Conservation (phyloP, 208 protist species). For the Jaenimonas drosophilae region DNA sequence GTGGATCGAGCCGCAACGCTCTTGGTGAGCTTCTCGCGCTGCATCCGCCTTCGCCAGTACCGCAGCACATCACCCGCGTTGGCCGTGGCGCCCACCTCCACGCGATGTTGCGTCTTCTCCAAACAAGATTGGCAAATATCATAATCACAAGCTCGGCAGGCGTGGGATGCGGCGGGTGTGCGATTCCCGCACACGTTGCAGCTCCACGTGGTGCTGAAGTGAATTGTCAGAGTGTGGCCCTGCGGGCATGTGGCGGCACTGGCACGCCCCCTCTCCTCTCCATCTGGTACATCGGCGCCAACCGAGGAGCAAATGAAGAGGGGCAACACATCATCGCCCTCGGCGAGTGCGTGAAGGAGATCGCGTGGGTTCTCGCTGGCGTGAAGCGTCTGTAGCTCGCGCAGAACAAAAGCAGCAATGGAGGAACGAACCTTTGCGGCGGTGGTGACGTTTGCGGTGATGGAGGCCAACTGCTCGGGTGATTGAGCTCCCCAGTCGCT, state of each 20-base stretch:
- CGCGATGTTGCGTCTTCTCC: conserved; percentile 18
- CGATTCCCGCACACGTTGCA: conserved; percentile 46
- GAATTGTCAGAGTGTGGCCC: conserved; percentile 42
- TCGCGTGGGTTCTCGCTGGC: too few relatives aligned
- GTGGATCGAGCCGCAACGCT: background rate
- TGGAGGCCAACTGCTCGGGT: too few relatives aligned
- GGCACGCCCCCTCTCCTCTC: conserved; percentile 1
- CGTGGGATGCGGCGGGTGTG: conserved; percentile 36
- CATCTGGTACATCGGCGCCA: conserved; percentile 1
- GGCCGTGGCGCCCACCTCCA: conserved; percentile 42
- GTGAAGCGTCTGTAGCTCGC: too few relatives aligned
- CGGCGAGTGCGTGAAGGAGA: too few relatives aligned
- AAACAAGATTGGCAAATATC: conserved; percentile 61
- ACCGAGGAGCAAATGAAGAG: conserved; percentile 3
- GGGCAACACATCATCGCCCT: too few relatives aligned
- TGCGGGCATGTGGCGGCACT: conserved; percentile 18
- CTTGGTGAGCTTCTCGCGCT: background rate
- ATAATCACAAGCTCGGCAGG: conserved; percentile 74
- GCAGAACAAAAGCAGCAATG: too few relatives aligned
- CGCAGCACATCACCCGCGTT: conserved; percentile 38
- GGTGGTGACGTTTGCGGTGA: too few relatives aligned
- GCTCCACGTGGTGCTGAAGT: conserved; percentile 65
- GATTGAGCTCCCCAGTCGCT: too few relatives aligned
- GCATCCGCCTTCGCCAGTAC: conserved; percentile 4
- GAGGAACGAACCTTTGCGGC: too few relatives aligned